A percentile compares a stretch with the other conserved stretches of the same genome.
These are phyloP conservation scores for Penicillium sp. DNA, from an alignment of 2,329 filamentous ascomycete species.

Conservation along the genomic window DNA sequence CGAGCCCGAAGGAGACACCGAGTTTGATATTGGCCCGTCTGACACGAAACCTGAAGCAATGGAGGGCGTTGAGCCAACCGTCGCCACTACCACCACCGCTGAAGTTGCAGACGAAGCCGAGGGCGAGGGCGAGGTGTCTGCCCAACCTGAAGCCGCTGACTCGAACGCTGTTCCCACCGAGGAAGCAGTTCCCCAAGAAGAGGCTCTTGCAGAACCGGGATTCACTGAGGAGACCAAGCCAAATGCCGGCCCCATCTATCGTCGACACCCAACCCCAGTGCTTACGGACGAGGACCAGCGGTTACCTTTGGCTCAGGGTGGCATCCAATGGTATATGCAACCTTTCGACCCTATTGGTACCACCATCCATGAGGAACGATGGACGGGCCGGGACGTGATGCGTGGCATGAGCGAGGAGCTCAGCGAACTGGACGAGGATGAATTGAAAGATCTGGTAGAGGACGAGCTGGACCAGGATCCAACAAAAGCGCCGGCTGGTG, in stretches of 20 bases:
- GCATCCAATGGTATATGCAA: conserved; percentile 85
- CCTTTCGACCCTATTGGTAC: conserved; percentile 80
- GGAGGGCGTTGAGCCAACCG: conserved; percentile 25
- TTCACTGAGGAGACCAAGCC: conserved; percentile 22
- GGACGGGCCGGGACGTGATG: conserved; percentile 72
- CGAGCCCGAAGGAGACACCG: conserved; percentile 51
- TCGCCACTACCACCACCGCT: conserved; percentile 12
- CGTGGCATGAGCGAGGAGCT: conserved; percentile 81
- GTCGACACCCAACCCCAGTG: conserved; percentile 51
- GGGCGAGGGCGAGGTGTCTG: not conserved
- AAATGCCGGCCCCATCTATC: conserved; percentile 44
- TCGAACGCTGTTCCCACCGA: conserved; percentile 19
- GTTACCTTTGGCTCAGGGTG: conserved; percentile 68
- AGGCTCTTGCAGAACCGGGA: conserved; percentile 13
- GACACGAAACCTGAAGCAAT: conserved; percentile 32
- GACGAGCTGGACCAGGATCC: conserved; percentile 50
- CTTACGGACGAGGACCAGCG: conserved; percentile 49
- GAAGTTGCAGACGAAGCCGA: conserved; percentile 9
- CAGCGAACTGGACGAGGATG: conserved; percentile 90
- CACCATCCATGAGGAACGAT: conserved; percentile 75
- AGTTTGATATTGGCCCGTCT: conserved; percentile 38
- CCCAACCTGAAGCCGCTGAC: not conserved
- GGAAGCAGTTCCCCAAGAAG: conserved; percentile 28
- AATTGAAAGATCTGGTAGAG: conserved; percentile 70
- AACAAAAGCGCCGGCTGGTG: conserved; percentile 12